phyloP scores from a whole-genome alignment of 2,329 filamentous ascomycete species.

The Lecanicillium sp. region DNA sequence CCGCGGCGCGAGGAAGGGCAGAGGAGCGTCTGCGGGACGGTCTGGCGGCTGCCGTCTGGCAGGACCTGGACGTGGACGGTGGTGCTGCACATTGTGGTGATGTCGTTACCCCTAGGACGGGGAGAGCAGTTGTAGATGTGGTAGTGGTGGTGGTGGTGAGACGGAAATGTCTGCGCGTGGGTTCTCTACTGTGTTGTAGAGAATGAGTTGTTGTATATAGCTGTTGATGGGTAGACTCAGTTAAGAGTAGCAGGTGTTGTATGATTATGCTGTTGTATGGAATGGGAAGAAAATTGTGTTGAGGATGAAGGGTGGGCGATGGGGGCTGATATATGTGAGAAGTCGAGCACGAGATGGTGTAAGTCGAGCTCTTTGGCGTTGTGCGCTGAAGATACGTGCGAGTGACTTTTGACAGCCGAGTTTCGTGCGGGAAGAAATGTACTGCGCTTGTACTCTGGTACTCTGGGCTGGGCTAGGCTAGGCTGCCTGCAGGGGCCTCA shows the following conservation, averaged over 20 bases:
- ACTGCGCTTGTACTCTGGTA: too few species aligned
- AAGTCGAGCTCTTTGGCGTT: too few species aligned
- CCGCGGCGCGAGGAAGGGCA: constrained; percentile 35
- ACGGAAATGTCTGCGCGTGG: background rate
- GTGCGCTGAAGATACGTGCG: too few species aligned
- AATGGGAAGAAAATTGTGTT: background rate
- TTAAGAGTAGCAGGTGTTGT: background rate
- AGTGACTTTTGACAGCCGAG: too few species aligned
- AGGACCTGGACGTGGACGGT: constrained; percentile 41
- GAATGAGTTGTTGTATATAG: background rate
- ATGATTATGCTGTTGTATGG: background rate
- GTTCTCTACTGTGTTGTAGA: constrained; percentile 5
- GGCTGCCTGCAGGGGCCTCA: constrained; percentile 1
- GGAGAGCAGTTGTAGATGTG: background rate
- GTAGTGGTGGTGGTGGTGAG: background rate
- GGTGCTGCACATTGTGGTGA: constrained; percentile 45
- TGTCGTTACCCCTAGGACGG: constrained; percentile 10
- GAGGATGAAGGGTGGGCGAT: constrained; percentile 1
- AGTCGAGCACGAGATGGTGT: constrained; percentile 1
- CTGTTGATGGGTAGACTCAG: background rate
- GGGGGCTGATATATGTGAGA: constrained; percentile 2
- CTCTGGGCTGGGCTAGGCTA: too few species aligned
- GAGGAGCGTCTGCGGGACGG: constrained; percentile 29
- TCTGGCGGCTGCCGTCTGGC: constrained; percentile 36
- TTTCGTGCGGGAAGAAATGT: too few species aligned